Conservation (phyloP, 2,329 filamentous ascomycete genomes). For the Aspergillus tubingensis region DNA sequence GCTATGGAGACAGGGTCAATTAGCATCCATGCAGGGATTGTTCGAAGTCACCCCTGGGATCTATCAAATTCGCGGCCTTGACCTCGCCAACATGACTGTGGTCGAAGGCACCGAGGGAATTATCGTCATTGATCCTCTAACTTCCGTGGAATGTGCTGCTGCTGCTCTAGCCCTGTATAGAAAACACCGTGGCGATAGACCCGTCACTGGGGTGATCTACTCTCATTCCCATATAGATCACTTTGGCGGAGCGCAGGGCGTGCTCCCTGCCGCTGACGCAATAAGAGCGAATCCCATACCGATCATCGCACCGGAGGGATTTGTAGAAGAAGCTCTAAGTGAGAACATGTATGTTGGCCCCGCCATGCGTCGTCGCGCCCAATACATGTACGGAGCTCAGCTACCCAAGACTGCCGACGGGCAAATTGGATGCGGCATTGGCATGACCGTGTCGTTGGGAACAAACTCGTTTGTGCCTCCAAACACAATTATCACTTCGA, state of each 20-base stretch:
- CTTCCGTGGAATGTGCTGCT: constrained; percentile 38
- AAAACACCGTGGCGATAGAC: constrained; percentile 17
- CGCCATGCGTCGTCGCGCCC: constrained; percentile 42
- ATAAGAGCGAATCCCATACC: not conserved
- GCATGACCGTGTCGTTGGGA: constrained; percentile 33
- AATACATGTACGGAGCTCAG: constrained; percentile 45
- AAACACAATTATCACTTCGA: constrained; percentile 33
- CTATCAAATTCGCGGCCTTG: constrained; percentile 46
- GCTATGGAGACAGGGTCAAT: constrained; percentile 41
- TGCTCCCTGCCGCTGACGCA: constrained; percentile 11
- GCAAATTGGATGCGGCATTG: constrained; percentile 44
- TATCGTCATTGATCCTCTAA: constrained; percentile 44
- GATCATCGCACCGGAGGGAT: constrained; percentile 42
- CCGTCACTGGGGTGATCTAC: constrained; percentile 43
- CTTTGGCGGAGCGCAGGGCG: constrained; percentile 33
- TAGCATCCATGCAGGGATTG: constrained; percentile 36
- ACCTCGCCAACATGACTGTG: constrained; percentile 47
- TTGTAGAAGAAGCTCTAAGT: constrained; percentile 41
- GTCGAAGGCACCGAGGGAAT: constrained; percentile 41
- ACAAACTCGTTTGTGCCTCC: constrained; percentile 39
- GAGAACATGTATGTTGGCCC: constrained; percentile 45
- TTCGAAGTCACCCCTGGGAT: constrained; percentile 39
- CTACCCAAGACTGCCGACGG: constrained; percentile 32
- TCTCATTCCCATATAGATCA: constrained; percentile 47
- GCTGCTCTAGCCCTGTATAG: constrained; percentile 40